Conservation (phyloP, 2,329 filamentous ascomycete genomes). For the Sordariomycetes sp. region DNA sequence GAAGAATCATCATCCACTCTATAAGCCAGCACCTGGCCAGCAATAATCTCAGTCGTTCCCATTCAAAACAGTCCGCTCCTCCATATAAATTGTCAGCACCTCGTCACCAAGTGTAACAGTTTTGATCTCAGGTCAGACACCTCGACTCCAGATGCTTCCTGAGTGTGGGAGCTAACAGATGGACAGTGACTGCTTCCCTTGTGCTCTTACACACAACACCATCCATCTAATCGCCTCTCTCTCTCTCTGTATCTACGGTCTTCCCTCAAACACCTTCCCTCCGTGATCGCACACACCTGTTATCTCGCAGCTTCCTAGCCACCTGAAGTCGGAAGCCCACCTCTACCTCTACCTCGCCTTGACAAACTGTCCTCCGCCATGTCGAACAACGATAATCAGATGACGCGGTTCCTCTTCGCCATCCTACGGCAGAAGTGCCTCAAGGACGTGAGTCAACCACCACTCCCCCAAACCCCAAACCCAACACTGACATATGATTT, state of each 20-base stretch:
- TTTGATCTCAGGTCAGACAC: slow-evolving; percentile 20
- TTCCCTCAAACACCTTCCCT: not conserved
- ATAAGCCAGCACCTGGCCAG: not conserved
- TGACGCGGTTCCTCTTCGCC: slow-evolving; percentile 47
- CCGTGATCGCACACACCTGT: not conserved
- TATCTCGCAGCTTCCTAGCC: not conserved
- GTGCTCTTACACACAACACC: not conserved
- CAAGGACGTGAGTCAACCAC: slow-evolving; percentile 40
- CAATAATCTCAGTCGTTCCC: not conserved
- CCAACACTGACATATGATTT: slow-evolving; percentile 8
- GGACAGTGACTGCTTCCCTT: not conserved
- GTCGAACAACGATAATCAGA: slow-evolving; percentile 45
- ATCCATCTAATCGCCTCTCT: not conserved
- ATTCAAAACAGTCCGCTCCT: slow-evolving; percentile 4
- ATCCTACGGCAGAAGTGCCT: slow-evolving; percentile 50
- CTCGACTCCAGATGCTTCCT: not conserved
- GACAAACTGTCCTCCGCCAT: slow-evolving; percentile 20
- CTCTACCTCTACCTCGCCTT: slow-evolving; percentile 5
- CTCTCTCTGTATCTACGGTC: not conserved
- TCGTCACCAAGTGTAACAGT: slow-evolving; percentile 31
- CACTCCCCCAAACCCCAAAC: not conserved
- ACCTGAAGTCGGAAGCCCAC: not conserved
- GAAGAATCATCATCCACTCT: not conserved
- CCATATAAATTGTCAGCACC: slow-evolving; percentile 26
- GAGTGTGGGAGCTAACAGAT: not conserved